phyloP scores from a whole-genome alignment of 352 stramenopile species.

The Globisporangium carolinianum region DNA sequence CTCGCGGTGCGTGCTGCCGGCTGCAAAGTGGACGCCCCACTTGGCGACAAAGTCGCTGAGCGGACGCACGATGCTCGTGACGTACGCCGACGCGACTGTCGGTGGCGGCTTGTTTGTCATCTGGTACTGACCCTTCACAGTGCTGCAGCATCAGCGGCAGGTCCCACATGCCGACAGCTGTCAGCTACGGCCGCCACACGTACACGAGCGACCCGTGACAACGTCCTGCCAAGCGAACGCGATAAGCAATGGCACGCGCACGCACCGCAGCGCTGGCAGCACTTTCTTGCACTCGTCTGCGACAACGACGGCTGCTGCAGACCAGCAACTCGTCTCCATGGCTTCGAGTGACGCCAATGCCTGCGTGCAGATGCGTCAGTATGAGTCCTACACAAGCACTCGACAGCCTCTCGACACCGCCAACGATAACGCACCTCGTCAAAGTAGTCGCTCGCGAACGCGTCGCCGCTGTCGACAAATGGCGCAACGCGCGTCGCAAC shows the following conservation, averaged over 20 bases:
- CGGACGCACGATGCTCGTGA: constrained; percentile 68
- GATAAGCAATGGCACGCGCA: not conserved
- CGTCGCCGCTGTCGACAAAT: constrained; percentile 35
- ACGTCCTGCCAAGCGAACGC: too few species aligned
- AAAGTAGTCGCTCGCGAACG: constrained; percentile 47
- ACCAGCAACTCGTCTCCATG: constrained; percentile 63
- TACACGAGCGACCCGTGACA: too few species aligned
- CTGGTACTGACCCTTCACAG: constrained; percentile 86
- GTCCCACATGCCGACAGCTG: too few species aligned
- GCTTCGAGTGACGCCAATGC: constrained; percentile 26
- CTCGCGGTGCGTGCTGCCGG: constrained; percentile 18
- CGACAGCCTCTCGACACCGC: not conserved
- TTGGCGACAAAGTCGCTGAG: constrained; percentile 65
- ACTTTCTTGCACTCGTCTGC: constrained; percentile 84
- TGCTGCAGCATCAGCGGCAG: constrained; percentile 23
- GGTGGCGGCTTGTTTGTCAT: constrained; percentile 86
- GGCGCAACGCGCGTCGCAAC: constrained; percentile 26
- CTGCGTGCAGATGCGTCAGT: constrained; percentile 11
- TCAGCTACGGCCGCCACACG: too few species aligned
- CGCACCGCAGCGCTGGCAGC: constrained; percentile 70
- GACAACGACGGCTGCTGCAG: constrained; percentile 43
- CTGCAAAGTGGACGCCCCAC: constrained; percentile 58
- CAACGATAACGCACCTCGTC: constrained; percentile 19
- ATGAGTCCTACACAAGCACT: too few species aligned
- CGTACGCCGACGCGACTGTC: constrained; percentile 61